Conservation (phyloP, 1,284 basidiomycete species). For the Ustilago cynodontis region DNA sequence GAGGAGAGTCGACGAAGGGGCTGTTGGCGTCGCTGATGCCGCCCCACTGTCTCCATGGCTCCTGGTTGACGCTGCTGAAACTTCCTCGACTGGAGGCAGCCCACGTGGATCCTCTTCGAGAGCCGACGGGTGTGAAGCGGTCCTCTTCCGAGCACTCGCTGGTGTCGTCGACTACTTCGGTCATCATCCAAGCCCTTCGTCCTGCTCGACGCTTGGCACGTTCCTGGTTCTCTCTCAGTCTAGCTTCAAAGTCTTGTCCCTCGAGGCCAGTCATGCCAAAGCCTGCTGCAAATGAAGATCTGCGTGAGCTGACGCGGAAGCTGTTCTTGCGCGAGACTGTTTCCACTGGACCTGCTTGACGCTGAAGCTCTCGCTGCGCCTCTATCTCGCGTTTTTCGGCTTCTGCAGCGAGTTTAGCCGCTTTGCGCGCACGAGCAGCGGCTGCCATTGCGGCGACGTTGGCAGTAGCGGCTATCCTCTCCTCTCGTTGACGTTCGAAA, state of each 20-base stretch:
- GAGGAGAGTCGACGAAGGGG: conserved; percentile 43
- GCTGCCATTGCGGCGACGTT: conserved; percentile 64
- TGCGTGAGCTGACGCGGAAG: conserved; percentile 50
- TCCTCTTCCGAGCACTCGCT: conserved; percentile 62
- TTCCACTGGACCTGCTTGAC: conserved; percentile 32
- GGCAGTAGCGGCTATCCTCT: conserved; percentile 60
- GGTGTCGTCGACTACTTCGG: conserved; percentile 63
- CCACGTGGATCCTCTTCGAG: conserved; percentile 58
- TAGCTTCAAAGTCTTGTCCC: conserved; percentile 57
- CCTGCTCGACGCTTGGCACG: conserved; percentile 56
- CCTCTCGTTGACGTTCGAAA: conserved; percentile 58
- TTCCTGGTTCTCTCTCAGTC: conserved; percentile 65
- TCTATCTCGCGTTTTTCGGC: conserved; percentile 53
- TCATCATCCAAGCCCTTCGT: conserved; percentile 65
- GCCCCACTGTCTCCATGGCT: conserved; percentile 49
- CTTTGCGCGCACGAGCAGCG: conserved; percentile 60
- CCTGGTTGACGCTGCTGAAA: conserved; percentile 52
- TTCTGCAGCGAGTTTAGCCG: conserved; percentile 52
- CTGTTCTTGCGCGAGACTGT: conserved; percentile 51
- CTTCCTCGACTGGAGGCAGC: conserved; percentile 46
- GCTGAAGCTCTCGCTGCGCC: conserved; percentile 46
- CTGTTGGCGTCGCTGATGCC: conserved; percentile 50
- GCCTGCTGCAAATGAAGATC: conserved; percentile 50
- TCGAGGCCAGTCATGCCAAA: conserved; percentile 55
- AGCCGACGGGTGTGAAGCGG: conserved; percentile 62